Base-by-base conservation (phyloP, 495 filamentous ascomycete genomes). In the Beverwykella pulmonaria region DNA sequence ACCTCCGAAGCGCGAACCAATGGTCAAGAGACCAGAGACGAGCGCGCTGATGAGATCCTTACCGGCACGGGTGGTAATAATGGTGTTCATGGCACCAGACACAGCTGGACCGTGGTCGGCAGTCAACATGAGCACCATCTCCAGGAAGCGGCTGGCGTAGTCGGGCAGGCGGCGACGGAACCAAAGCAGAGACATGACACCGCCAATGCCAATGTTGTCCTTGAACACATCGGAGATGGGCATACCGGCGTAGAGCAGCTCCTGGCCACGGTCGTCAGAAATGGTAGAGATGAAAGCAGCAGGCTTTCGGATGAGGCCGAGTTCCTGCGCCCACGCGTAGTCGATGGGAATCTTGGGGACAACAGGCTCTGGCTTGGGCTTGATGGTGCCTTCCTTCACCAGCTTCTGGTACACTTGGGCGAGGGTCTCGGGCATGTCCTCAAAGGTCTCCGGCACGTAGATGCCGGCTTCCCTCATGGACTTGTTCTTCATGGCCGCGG, bases 51-150 rank as follows among this genome's bases (percentile, higher is more conserved):
- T 97, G 68, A 98, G 84, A 79, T 98, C 94, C 84, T 98, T 98
- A 75, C 94, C 94, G 60, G 94, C 94, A 87, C 94, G 89, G 50
- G 94, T 98, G 59, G 94, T 98, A 79, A 98, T 98, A 80, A 98
- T 98, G 68, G 94, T 98, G 88, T 98, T 98, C 94, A 98, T 98
- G 73, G 94, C 94, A 82, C 94, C 94, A 70, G 94, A 98, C 66
- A 98, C 94, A 74, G 94, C 94, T 47, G 94, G 94, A 80, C 94
- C 94, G 87, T 98, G 94, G 76, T 98, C 94, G 71, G 94, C 94
- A 73, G 94, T 98, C 76, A 98, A 87, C 94, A 98, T 98, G 78
- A 98, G 92, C 70, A 98, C 95, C 94, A 98, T 98, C 86, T 98
- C 94, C 69, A 98, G 81, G 87, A 98, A 98, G 83, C 94, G 95